Evolutionary conservation across 2,329 filamentous ascomycete genomes (phyloP).

Genomic region (Rhynchosporium graminicola): DNA sequence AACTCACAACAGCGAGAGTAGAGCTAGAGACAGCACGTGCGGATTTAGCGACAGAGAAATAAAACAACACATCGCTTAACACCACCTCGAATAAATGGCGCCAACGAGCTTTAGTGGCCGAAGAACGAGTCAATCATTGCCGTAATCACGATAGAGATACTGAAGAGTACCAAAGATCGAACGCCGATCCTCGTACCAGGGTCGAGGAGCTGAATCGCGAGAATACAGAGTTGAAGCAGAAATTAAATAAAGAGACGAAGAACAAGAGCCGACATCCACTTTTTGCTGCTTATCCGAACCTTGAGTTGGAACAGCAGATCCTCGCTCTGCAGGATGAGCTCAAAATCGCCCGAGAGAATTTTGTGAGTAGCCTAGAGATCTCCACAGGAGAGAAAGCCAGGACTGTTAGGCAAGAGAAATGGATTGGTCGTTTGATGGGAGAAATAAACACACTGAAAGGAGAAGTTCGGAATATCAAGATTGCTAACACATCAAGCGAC

Average conservation of each 20-base stretch:
- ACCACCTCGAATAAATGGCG: background rate
- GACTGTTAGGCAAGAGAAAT: background rate
- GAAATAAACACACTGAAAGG: background rate
- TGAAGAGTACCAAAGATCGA: background rate
- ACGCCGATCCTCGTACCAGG: background rate
- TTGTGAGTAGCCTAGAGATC: no score
- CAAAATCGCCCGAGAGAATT: background rate
- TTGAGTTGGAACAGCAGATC: background rate
- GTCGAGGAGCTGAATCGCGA: background rate
- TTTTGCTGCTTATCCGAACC: background rate
- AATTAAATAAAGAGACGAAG: background rate
- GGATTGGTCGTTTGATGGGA: background rate
- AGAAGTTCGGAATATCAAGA: background rate
- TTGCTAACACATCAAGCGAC: background rate
- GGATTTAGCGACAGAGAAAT: background rate
- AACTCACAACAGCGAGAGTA: background rate
- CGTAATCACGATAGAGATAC: background rate
- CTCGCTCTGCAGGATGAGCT: background rate
- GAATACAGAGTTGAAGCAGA: background rate
- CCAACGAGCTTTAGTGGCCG: background rate
- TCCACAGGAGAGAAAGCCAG: no score
- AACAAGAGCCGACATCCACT: background rate
- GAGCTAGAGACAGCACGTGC: background rate
- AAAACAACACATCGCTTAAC: background rate
- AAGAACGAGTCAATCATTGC: background rate